Evolutionary conservation across 805 yeast species (phyloP), one percentile per base, ranked within the genome.

Genomic region (Candida vartiovaarae): DNA sequence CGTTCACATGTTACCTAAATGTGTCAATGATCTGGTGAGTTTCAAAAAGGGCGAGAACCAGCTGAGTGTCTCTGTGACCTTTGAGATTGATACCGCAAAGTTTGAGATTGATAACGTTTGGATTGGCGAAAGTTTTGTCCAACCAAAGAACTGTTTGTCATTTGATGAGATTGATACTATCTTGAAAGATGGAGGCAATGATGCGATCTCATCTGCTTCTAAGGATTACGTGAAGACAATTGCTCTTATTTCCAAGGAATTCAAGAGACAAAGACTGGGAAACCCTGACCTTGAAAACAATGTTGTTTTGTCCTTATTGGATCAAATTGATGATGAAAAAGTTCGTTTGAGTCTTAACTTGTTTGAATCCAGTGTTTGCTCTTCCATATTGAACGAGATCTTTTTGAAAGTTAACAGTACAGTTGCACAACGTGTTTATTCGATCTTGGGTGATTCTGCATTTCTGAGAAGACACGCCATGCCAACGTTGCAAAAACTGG

Each of bases 391-490:
- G 27, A 75, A 82, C 38, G 98, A 93, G 64, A 72, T 93, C 30
- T 75, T 80, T 55, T 80, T 83, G 54, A 85, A 81, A 60, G 95
- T 83, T 4, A 91, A 93, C 64, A 71, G 79, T 36, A 86, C 95
- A 1, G 80, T 93, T 43, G 99, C 98, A 1, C 85, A 87, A 50
- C 79, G 75, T 54, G 66, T 84, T 11, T 83, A 83, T 55, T 78
- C 91, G 2, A 76, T 74, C 4, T 68, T 91, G 34, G 96, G 97
- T 1, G 89, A 84, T 51, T 64, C 71, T 41, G 86, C 98, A 0
- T 76, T 93, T 37, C 75, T 93, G 56, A 82, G 98, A 64, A 84
- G 95, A 59, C 95, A 90, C 53, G 74, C 85, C 3, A 77, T 84
- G 50, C 99, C 99, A 26, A 79, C 91, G 4, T 67, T 82, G 45